Conservation (phyloP, 306 rosid species). For the Rosa multiflora region DNA sequence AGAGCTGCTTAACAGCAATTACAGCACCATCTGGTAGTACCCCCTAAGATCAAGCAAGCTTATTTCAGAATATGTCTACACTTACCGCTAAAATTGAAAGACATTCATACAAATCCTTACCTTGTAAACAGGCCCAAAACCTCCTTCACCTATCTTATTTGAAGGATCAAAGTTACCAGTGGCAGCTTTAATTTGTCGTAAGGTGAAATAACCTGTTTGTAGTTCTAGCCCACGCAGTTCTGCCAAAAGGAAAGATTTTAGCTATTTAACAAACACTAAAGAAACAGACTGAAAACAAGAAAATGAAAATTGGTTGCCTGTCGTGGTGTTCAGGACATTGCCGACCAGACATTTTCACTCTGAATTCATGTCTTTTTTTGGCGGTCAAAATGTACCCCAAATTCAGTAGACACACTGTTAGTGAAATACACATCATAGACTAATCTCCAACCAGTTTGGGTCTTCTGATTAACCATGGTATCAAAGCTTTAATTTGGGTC, state of each 20-base stretch:
- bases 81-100: background rate
- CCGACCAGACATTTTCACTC: background rate
- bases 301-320: background rate
- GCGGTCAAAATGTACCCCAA: background rate
- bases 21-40: constrained; percentile 59
- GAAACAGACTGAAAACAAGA: background rate
- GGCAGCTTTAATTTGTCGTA: constrained; percentile 63
- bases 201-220: no score
- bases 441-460: background rate
- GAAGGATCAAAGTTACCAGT: constrained; percentile 48
- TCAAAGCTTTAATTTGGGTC: background rate
- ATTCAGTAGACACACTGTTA: background rate
- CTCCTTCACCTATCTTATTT: constrained; percentile 81
- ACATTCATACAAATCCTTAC: constrained; percentile 24
- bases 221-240: no score
- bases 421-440: background rate
- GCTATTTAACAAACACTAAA: background rate
- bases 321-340: background rate
- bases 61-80: constrained; percentile 11
- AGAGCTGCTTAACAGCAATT: constrained; percentile 85
- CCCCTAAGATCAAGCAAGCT: constrained; percentile 47
- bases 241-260: constrained; percentile 25
- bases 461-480: background rate
- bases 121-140: constrained; percentile 79
- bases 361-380: background rate